Base-by-base conservation (phyloP, 306 rosid genomes). In the Cicer judaicum region DNA sequence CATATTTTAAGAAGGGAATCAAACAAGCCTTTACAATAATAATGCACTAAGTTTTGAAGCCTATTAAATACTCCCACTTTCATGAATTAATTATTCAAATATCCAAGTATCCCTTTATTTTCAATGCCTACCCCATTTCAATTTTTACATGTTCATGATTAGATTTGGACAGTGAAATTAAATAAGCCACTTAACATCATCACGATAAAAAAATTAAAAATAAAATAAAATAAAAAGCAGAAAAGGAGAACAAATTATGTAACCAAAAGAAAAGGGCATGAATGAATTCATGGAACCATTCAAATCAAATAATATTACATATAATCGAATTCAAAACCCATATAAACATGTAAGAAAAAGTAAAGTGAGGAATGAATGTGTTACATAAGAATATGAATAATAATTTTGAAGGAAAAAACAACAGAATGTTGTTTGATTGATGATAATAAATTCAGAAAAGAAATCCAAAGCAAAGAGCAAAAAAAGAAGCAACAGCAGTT, bases 401-500 rank as follows among this genome's bases (percentile, higher is more conserved):
- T 21, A 55, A n/a, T 49, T 49, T 19, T 21, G 2, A 21, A 9
- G 21, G 5, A 52, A 9, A 54, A 1, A 8, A 16, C 5, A 54
- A 18, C 13, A 54, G 34, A 24, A 24, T 24, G 34, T 24, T 24
- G 34, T 24, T 24, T 24, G 34, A 29, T 3, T 53, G 15, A 52
- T 66, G 4, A 44, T 8, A 24, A 49, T 8, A 24, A 57, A 19
- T 2, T 79, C 53, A 80, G 38, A 80, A 68, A 24, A 81, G 46
- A 70, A 81, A 4, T n/a, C 73, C 88, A 15, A 81, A 64, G 1
- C 11, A 52, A 14, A 84, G 64, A 74, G 78, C 81, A 36, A 65
- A 34, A 40, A 84, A 2, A 1, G 88, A 81, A 56, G 81, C 81
- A 64, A 84, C n/a, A 0, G 53, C 29, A 0, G 85, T 64, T 8